Percentiles rank a stretch among this genome's conserved stretches.
phyloP scores from a whole-genome alignment of 169 alveolate genomes.

The Plasmodium reichenowi region DNA sequence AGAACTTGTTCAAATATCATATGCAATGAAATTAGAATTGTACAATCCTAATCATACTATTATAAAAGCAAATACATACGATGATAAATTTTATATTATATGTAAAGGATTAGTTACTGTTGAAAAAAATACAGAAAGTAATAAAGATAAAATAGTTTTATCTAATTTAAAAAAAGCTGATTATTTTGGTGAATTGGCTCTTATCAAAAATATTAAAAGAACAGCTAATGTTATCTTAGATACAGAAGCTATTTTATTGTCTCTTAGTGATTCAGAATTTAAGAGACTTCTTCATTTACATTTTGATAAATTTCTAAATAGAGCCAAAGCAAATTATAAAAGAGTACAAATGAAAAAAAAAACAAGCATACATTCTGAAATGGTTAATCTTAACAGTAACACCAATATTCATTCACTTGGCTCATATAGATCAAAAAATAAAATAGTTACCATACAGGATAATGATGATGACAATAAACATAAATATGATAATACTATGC shows the following conservation, averaged over 20 bases:
- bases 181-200: constrained; percentile 98
- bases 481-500: not conserved
- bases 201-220: constrained; percentile 94
- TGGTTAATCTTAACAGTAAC: constrained; percentile 5
- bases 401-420: not conserved
- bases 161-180: constrained; percentile 87
- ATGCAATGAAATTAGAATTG: constrained; percentile 68
- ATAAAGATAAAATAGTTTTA: constrained; percentile 50
- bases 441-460: constrained; percentile 57
- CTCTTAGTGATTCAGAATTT: constrained; percentile 55
- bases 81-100: constrained; percentile 70
- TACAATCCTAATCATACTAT: constrained; percentile 73
- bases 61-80: constrained; percentile 51
- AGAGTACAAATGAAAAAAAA: constrained; percentile 16
- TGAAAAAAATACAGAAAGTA: constrained; percentile 44
- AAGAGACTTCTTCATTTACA: constrained; percentile 44
- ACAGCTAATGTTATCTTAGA: constrained; percentile 92
- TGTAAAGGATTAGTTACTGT: constrained; percentile 76
- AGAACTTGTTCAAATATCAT: constrained; percentile 43
- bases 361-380: not conserved
- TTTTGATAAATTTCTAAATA: constrained; percentile 64
- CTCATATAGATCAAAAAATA: constrained; percentile 1
- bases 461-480: not conserved
- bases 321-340: constrained; percentile 76
- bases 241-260: constrained; percentile 22